Percentiles rank a stretch among this genome's conserved stretches.
phyloP scores from a whole-genome alignment of 2,329 filamentous ascomycete genomes.

The Fusarium austroafricanum region DNA sequence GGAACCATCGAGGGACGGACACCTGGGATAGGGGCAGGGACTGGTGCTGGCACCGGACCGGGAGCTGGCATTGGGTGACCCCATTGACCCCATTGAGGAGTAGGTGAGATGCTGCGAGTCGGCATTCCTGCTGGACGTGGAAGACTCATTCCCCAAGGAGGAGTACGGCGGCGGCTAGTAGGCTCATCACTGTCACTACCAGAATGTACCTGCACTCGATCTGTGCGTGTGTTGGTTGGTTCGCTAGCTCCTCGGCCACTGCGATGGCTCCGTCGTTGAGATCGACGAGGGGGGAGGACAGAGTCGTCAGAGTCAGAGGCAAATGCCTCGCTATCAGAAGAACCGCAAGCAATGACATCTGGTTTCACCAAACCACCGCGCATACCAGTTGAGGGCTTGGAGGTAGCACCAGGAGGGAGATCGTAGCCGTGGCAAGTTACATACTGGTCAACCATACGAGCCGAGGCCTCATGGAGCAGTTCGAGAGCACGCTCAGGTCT shows the following conservation, averaged over 20 bases:
- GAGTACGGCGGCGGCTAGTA: slow-evolving; percentile 9
- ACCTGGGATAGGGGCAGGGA: slow-evolving; percentile 3
- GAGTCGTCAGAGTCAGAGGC: slow-evolving; percentile 43
- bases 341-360: slow-evolving; percentile 39
- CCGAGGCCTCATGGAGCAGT: slow-evolving; percentile 53
- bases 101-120: slow-evolving; percentile 6
- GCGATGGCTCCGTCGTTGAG: slow-evolving; percentile 24
- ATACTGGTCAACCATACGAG: slow-evolving; percentile 51
- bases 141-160: slow-evolving; percentile 15
- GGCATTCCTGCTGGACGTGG: slow-evolving; percentile 16
- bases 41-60: background rate
- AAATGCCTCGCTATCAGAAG: slow-evolving; percentile 38
- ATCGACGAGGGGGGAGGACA: slow-evolving; percentile 16
- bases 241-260: slow-evolving; percentile 22
- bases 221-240: slow-evolving; percentile 20
- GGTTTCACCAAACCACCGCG: slow-evolving; percentile 24
- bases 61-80: slow-evolving; percentile 3
- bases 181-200: slow-evolving; percentile 16
- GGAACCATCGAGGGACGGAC: slow-evolving; percentile 1
- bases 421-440: slow-evolving; percentile 52
- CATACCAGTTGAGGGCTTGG: slow-evolving; percentile 16
- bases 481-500: slow-evolving; percentile 51
- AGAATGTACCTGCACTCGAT: slow-evolving; percentile 18
- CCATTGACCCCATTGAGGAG: slow-evolving; percentile 19
- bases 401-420: slow-evolving; percentile 26